Conservation (phyloP, 352 stramenopile genomes). For the Pythium folliculosum region DNA sequence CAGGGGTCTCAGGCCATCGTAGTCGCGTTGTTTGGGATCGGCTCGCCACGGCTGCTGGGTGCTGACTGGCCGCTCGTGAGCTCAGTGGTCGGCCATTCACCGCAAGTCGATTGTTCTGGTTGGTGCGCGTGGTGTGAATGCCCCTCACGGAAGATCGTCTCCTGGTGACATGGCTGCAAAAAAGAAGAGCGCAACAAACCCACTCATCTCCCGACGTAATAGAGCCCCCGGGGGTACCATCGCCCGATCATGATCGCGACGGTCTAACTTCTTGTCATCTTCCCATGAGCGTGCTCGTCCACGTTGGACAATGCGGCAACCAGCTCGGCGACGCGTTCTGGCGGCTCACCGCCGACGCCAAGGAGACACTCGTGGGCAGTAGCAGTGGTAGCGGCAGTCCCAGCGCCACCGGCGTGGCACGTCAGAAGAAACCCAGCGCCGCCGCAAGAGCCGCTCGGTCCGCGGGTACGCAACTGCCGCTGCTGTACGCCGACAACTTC, state of each 20-base stretch:
- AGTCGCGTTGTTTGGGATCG: too few relatives aligned
- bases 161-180: neutral
- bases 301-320: constrained; percentile 79
- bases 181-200: too few relatives aligned
- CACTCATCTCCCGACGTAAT: too few relatives aligned
- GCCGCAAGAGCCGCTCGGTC: neutral
- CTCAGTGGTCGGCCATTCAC: too few relatives aligned
- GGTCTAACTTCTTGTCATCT: constrained; percentile 10
- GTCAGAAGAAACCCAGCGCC: constrained; percentile 1
- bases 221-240: constrained; percentile 3
- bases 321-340: constrained; percentile 78
- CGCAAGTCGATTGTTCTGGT: too few relatives aligned
- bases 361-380: neutral
- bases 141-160: too few relatives aligned
- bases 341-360: constrained; percentile 36
- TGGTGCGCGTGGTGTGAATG: too few relatives aligned
- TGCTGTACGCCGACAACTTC: constrained; percentile 41
- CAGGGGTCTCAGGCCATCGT: too few relatives aligned
- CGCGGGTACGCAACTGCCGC: neutral
- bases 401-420: neutral
- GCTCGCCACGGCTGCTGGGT: too few relatives aligned
- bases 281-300: constrained; percentile 60
- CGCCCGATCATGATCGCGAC: too few relatives aligned
- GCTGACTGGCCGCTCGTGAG: too few relatives aligned
- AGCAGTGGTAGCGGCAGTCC: neutral